These are phyloP conservation scores for Nitzschia putrida DNA, from an alignment of 108 stramenopile species.

Conservation along the genomic window DNA sequence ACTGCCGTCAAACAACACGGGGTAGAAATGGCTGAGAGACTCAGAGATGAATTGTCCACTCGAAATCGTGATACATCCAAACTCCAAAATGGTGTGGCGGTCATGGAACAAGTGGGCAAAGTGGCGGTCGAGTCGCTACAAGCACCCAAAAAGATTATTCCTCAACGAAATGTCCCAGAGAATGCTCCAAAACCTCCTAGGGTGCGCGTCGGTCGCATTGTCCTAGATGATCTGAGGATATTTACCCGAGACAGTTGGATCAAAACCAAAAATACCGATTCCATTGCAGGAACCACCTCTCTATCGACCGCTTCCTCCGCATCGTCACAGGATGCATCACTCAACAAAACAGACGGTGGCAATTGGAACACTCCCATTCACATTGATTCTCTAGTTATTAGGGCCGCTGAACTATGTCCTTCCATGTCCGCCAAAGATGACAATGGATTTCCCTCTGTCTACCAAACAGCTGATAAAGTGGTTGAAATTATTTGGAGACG, in stretches of 20 bases:
- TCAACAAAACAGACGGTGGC: slow-evolving; percentile 2
- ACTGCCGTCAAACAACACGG: slow-evolving; percentile 44
- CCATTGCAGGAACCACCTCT: not conserved
- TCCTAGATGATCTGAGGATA: slow-evolving; percentile 47
- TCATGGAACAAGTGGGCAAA: slow-evolving; percentile 54
- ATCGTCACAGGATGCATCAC: not conserved
- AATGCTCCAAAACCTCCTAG: slow-evolving; percentile 27
- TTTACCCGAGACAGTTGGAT: slow-evolving; percentile 58
- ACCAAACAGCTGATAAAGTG: slow-evolving; percentile 48
- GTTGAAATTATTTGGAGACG: slow-evolving; percentile 49
- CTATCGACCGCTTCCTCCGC: not conserved
- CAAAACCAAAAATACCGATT: slow-evolving; percentile 1
- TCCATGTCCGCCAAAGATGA: slow-evolving; percentile 50
- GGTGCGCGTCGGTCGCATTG: slow-evolving; percentile 52
- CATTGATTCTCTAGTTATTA: slow-evolving; percentile 38
- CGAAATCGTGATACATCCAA: slow-evolving; percentile 28
- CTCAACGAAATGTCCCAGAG: slow-evolving; percentile 17
- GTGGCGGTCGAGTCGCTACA: slow-evolving; percentile 40
- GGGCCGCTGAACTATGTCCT: slow-evolving; percentile 58
- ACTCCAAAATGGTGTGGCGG: slow-evolving; percentile 47
- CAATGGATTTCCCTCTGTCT: slow-evolving; percentile 40
- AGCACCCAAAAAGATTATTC: slow-evolving; percentile 32
- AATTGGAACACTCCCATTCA: slow-evolving; percentile 60
- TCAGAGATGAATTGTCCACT: slow-evolving; percentile 37
- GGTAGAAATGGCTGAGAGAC: slow-evolving; percentile 29